A percentile compares a stretch with the other conserved stretches of the same genome.
Conservation (phyloP, 1,139 yeast species). For the Maudiozyma humilis region DNA sequence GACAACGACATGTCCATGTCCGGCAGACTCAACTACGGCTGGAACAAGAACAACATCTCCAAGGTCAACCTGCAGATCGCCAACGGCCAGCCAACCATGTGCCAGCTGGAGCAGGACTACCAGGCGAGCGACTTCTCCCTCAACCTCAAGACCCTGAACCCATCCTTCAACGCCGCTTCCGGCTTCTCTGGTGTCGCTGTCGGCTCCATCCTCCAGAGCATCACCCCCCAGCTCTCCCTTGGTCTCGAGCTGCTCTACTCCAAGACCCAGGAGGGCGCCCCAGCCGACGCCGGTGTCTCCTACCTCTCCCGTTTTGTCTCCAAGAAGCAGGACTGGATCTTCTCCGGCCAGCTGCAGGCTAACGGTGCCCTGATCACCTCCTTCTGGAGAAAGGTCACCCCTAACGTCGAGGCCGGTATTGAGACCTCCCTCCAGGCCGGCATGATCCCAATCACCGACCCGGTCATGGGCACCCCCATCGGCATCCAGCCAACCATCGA, state of each 20-base stretch:
- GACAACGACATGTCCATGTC: conserved; percentile 80
- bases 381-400: conserved; percentile 89
- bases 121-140: conserved; percentile 82
- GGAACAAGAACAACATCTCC: conserved; percentile 73
- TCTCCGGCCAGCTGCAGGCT: conserved; percentile 89
- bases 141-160: conserved; percentile 87
- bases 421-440: conserved; percentile 82
- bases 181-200: conserved; percentile 83
- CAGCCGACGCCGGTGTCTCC: conserved; percentile 89
- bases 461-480: conserved; percentile 73
- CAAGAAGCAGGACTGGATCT: conserved; percentile 69
- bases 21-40: conserved; percentile 87
- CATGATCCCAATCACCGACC: conserved; percentile 71
- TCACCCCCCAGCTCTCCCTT: conserved; percentile 73
- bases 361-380: conserved; percentile 85
- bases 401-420: conserved; percentile 92
- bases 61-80: conserved; percentile 87
- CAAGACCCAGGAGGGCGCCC: conserved; percentile 61
- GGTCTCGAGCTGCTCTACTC: conserved; percentile 94
- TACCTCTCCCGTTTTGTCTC: conserved; percentile 86
- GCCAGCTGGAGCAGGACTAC: conserved; percentile 93
- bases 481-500: conserved; percentile 77
- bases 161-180: conserved; percentile 58
- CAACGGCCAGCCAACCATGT: conserved; percentile 84
- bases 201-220: conserved; percentile 82